phyloP scores from a whole-genome alignment of 1,284 basidiomycete species.

The Sporisorium graminicola region DNA sequence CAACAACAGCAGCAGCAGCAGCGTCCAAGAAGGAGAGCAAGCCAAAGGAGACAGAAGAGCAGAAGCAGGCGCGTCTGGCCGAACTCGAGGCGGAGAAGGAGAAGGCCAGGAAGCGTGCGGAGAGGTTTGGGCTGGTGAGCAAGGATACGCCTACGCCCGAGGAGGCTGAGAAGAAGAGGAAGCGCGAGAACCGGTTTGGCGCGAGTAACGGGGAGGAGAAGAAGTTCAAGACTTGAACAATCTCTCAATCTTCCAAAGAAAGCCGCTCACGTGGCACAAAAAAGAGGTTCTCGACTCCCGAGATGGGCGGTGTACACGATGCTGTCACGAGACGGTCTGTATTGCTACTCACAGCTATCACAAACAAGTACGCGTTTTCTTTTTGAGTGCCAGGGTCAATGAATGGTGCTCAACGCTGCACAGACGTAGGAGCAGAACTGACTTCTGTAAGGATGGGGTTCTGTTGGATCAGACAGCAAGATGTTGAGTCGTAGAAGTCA shows the following conservation, averaged over 20 bases:
- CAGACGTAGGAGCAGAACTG: not conserved
- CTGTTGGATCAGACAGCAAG: no score
- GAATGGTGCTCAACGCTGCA: not conserved
- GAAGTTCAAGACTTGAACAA: slow-evolving; percentile 20
- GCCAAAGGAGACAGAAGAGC: slow-evolving; percentile 39
- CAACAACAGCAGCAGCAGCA: no score
- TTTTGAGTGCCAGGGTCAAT: not conserved
- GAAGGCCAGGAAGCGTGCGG: slow-evolving; percentile 50
- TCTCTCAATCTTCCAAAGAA: no score
- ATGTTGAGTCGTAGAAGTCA: not conserved
- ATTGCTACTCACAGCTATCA: no score
- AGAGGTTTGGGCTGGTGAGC: slow-evolving; percentile 53
- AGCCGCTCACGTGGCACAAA: no score
- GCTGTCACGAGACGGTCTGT: not conserved
- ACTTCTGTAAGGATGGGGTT: no score
- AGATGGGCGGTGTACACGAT: not conserved
- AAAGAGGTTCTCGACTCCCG: not conserved
- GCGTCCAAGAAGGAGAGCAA: not conserved
- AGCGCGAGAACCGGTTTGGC: slow-evolving; percentile 11
- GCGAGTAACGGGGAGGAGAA: slow-evolving; percentile 8
- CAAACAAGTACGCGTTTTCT: not conserved
- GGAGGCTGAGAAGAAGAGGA: slow-evolving; percentile 53
- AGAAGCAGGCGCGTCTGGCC: slow-evolving; percentile 29
- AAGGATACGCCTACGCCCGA: not conserved
- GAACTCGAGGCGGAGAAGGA: slow-evolving; percentile 46